Conservation (phyloP, 2,329 filamentous ascomycete genomes). For the Colletotrichum tofieldiae region DNA sequence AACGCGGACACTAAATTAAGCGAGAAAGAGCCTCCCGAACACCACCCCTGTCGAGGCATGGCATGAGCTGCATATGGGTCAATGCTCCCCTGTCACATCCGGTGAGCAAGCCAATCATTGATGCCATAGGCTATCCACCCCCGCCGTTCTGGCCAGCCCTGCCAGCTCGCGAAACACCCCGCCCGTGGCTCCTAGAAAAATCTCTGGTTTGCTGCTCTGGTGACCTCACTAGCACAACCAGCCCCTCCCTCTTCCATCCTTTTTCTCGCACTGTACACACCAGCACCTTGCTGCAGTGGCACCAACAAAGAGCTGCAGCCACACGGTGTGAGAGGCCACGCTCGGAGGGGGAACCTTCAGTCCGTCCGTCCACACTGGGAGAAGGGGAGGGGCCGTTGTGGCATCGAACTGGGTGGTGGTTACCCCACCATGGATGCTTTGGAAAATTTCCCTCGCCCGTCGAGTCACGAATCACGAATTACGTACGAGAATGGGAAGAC, state of each 20-base stretch:
- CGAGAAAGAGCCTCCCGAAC: constrained; percentile 46
- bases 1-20: constrained; percentile 45
- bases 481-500: background rate
- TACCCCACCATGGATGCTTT: constrained; percentile 36
- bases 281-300: background rate
- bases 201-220: constrained; percentile 7
- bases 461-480: constrained; percentile 36
- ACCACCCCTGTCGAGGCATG: constrained; percentile 44
- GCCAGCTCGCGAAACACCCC: constrained; percentile 39
- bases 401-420: constrained; percentile 18
- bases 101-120: constrained; percentile 13
- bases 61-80: constrained; percentile 40
- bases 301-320: background rate
- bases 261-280: background rate
- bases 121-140: constrained; percentile 17
- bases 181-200: constrained; percentile 36
- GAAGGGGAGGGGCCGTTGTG: constrained; percentile 20
- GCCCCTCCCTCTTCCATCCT: background rate
- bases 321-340: background rate
- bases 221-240: constrained; percentile 35
- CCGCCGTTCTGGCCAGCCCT: constrained; percentile 43
- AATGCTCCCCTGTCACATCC: constrained; percentile 29
- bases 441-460: constrained; percentile 26
- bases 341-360: constrained; percentile 21
- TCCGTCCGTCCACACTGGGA: background rate